These are phyloP conservation scores for Seminavis robusta DNA, from an alignment of 108 stramenopile species.

Conservation along the genomic window DNA sequence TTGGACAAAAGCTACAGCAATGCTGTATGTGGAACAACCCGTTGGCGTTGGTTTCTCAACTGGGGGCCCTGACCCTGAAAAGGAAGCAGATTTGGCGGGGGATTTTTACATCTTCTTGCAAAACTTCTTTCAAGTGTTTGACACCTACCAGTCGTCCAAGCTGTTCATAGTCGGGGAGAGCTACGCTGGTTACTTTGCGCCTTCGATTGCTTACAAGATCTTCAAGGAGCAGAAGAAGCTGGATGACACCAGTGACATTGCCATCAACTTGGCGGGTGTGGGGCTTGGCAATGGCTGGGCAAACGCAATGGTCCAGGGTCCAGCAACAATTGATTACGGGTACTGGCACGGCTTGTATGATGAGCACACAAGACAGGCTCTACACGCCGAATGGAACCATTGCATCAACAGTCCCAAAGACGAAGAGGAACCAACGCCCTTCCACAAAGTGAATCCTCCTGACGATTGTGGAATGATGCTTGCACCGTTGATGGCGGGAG, in stretches of 20 bases:
- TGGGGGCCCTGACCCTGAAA: slow-evolving; percentile 45
- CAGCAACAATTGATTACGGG: slow-evolving; percentile 63
- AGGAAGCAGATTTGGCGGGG: slow-evolving; percentile 36
- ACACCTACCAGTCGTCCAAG: not conserved
- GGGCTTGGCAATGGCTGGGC: slow-evolving; percentile 72
- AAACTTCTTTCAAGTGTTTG: slow-evolving; percentile 35
- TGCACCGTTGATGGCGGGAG: slow-evolving; percentile 48
- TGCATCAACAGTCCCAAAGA: slow-evolving; percentile 5
- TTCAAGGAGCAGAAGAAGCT: slow-evolving; percentile 24
- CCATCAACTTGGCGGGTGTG: slow-evolving; percentile 45
- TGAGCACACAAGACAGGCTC: not conserved
- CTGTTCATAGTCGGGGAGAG: slow-evolving; percentile 85
- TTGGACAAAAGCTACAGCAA: slow-evolving; percentile 57
- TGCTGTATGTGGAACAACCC: slow-evolving; percentile 82
- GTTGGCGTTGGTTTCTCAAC: slow-evolving; percentile 70
- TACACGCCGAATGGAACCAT: not conserved
- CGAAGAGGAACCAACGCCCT: slow-evolving; percentile 20
- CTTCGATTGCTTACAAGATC: slow-evolving; percentile 65
- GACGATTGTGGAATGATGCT: slow-evolving; percentile 67
- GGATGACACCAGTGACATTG: not conserved
- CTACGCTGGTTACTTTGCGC: slow-evolving; percentile 59
- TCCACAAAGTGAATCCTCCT: slow-evolving; percentile 56
- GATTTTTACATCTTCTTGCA: slow-evolving; percentile 50
- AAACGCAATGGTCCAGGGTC: slow-evolving; percentile 58
- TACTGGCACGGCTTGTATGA: slow-evolving; percentile 84